These are phyloP conservation scores for Lichtheimia corymbifera DNA, from an alignment of 371 early-diverging fungal species.

Conservation along the genomic window DNA sequence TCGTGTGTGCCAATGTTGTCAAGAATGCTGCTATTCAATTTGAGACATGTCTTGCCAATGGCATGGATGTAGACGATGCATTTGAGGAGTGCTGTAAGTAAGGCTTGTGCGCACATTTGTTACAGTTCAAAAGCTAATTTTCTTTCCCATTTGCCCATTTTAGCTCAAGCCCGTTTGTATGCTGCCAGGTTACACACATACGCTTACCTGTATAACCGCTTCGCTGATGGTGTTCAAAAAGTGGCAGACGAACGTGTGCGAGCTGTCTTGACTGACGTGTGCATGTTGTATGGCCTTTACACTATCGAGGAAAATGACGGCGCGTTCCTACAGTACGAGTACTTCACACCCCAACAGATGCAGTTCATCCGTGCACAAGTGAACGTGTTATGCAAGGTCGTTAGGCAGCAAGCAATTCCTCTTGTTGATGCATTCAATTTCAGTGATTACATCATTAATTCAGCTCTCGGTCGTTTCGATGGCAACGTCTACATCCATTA, in stretches of 20 bases:
- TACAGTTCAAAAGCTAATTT: neutral
- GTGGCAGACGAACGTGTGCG: conserved; percentile 45
- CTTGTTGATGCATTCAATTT: conserved; percentile 88
- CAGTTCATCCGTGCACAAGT: conserved; percentile 65
- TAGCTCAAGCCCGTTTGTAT: conserved; percentile 74
- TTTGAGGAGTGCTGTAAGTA: conserved; percentile 78
- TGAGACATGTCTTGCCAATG: conserved; percentile 65
- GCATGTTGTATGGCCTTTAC: conserved; percentile 82
- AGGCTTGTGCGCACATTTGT: too few relatives aligned
- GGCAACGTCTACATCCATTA: conserved; percentile 89
- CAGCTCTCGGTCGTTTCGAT: conserved; percentile 85
- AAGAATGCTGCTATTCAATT: conserved; percentile 80
- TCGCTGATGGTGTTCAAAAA: conserved; percentile 72
- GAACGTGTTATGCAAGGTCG: conserved; percentile 65
- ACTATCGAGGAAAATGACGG: conserved; percentile 83
- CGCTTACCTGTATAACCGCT: conserved; percentile 85
- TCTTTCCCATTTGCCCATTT: neutral
- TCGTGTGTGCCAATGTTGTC: conserved; percentile 83
- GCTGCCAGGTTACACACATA: conserved; percentile 88
- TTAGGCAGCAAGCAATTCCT: conserved; percentile 82
- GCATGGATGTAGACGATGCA: conserved; percentile 77
- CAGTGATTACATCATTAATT: conserved; percentile 89
- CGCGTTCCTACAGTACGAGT: conserved; percentile 84
- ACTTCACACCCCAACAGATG: conserved; percentile 76
- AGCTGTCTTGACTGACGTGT: conserved; percentile 66